Base-by-base conservation (phyloP, 1,139 yeast species). In the Trichomonascaceae sp. region DNA sequence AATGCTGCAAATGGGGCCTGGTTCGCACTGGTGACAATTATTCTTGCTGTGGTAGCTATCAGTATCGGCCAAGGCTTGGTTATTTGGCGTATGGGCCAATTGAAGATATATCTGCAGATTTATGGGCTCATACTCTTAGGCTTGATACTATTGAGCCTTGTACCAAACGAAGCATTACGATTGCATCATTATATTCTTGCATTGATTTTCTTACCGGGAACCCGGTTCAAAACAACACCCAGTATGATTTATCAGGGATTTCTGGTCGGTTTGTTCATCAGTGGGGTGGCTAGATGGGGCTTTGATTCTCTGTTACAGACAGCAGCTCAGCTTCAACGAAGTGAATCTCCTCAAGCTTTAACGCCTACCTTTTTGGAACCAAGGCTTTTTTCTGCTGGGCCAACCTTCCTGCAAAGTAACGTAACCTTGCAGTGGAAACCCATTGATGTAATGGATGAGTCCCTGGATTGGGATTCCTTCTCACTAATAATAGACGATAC, bases 261-360 rank as follows among this genome's bases (percentile, higher is more conserved):
- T 1, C 72, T 93, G 24, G 68, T 88, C 1, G 99, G 98, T 0
- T 73, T 91, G 43, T 79, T 87, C 54, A 76, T 90, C 8, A 85
- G 93, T 20, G 99, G 99, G 0, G 82, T 89, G 1, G 83, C 96
- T 0, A 75, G 95, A 56, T 91, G 99, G 99, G 97, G 95, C 53
- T 83, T 86, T 64, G 98, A 95, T 2, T 84, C 96, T 20, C 83
- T 91, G 56, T 82, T 87, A 1, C 96, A 91, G 65, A 89, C 97
- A 0, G 79, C 79, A 48, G 72, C 77, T 12, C 79, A 89, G 13
- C 70, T 90, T 50, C 70, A 82, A 57, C 73, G 96, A 60, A 86
- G 86, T 27, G 96, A 88, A 60, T 96, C 96, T 0, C 75, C 80
- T 46, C 49, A 60, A 13, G 32, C 17, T n/a, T 9, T 15, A 9